A percentile compares a stretch with the other conserved stretches of the same genome.
Evolutionary conservation across 805 yeast genomes (phyloP).

Genomic region (Kuraishia molischiana): DNA sequence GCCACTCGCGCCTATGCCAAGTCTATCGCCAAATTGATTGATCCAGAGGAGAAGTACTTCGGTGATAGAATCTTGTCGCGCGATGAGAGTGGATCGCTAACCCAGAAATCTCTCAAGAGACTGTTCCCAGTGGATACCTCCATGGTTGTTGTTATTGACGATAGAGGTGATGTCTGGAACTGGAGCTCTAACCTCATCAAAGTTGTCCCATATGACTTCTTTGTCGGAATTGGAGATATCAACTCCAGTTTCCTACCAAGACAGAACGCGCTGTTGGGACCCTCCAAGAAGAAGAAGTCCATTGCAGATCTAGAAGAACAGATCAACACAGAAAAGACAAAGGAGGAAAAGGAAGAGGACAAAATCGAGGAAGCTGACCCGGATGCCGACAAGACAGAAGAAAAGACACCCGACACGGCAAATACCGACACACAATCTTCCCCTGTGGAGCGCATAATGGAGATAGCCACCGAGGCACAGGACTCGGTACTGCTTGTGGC

Average conservation of each 20-base stretch:
- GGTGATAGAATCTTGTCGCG: conserved; percentile 88
- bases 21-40: conserved; percentile 82
- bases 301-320: conserved; percentile 47
- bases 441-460: conserved; percentile 40
- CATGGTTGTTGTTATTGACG: conserved; percentile 94
- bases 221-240: conserved; percentile 95
- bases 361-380: conserved; percentile 8
- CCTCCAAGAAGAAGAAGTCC: conserved; percentile 50
- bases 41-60: conserved; percentile 78
- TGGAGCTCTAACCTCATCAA: conserved; percentile 90
- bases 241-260: conserved; percentile 88
- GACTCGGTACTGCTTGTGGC: conserved; percentile 37
- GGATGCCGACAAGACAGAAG: conserved; percentile 3
- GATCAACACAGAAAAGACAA: conserved; percentile 14
- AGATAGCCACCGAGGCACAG: conserved; percentile 40
- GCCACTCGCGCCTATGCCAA: conserved; percentile 92
- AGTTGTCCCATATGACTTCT: conserved; percentile 92
- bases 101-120: conserved; percentile 81
- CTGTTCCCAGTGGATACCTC: conserved; percentile 93
- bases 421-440: conserved; percentile 17
- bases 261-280: conserved; percentile 50
- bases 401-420: conserved; percentile 1
- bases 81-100: conserved; percentile 89
- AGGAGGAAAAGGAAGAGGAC: conserved; percentile 6
- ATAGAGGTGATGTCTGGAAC: conserved; percentile 98